Percentiles rank a stretch among this genome's conserved stretches.
phyloP scores from a whole-genome alignment of 805 yeast species.

The Lipomyces yamanashiensis region DNA sequence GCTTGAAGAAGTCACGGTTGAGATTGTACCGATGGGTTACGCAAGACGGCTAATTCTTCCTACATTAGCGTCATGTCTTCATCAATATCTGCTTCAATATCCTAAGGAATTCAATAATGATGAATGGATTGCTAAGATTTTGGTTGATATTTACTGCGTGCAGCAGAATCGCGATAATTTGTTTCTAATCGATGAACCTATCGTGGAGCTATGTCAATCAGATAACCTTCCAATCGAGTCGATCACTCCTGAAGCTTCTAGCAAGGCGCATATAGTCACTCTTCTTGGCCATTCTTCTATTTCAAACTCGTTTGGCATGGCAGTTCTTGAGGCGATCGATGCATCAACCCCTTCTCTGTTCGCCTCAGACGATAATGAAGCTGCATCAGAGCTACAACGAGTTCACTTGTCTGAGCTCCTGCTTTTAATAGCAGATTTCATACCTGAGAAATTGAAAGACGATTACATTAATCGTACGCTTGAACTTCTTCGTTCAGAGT shows the following conservation, averaged over 20 bases:
- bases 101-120: slow-evolving; percentile 36
- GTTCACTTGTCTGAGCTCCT: slow-evolving; percentile 62
- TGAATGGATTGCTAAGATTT: slow-evolving; percentile 57
- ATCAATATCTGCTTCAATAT: slow-evolving; percentile 30
- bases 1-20: slow-evolving; percentile 9
- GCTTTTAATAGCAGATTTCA: slow-evolving; percentile 49
- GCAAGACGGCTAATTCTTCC: slow-evolving; percentile 77
- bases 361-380: slow-evolving; percentile 56
- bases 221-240: background rate
- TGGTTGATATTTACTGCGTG: slow-evolving; percentile 54
- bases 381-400: slow-evolving; percentile 68
- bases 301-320: background rate
- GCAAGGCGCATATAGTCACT: background rate
- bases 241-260: background rate
- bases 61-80: slow-evolving; percentile 54
- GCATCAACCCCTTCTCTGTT: slow-evolving; percentile 44
- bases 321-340: slow-evolving; percentile 44
- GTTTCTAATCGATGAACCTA: slow-evolving; percentile 62
- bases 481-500: slow-evolving; percentile 59
- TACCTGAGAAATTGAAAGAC: slow-evolving; percentile 38
- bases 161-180: slow-evolving; percentile 61
- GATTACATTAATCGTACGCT: slow-evolving; percentile 43
- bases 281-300: background rate
- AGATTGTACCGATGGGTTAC: slow-evolving; percentile 42
- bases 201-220: slow-evolving; percentile 39